phyloP scores from a whole-genome alignment of 2,329 filamentous ascomycete genomes.

The Fusarium sp. region DNA sequence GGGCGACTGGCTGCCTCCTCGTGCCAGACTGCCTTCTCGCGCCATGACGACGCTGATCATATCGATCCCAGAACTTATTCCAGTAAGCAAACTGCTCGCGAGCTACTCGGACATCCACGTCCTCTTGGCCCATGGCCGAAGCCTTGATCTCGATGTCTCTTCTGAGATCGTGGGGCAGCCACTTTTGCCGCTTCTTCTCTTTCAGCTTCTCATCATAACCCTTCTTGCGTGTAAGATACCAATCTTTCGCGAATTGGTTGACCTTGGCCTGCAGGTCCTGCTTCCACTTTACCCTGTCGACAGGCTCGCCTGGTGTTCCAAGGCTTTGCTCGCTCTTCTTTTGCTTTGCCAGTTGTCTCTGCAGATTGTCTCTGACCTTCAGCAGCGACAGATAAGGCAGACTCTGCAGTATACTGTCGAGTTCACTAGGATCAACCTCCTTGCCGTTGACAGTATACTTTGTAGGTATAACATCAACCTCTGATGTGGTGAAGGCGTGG shows the following conservation, averaged over 20 bases:
- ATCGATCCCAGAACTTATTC: conserved; percentile 43
- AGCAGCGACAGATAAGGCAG: conserved; percentile 49
- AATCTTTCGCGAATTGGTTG: conserved; percentile 31
- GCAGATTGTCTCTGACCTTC: conserved; percentile 38
- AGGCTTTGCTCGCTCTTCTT: conserved; percentile 32
- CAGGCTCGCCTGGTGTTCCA: conserved; percentile 5
- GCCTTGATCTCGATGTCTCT: conserved; percentile 9
- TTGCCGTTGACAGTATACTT: conserved; percentile 41
- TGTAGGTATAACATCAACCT: conserved; percentile 45
- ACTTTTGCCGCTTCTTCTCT: background rate
- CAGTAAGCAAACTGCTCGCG: conserved; percentile 39
- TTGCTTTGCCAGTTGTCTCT: conserved; percentile 35
- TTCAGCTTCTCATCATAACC: background rate
- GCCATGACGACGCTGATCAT: conserved; percentile 38
- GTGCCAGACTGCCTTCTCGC: background rate
- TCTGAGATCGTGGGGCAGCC: background rate
- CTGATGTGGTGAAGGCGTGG: conserved; percentile 53
- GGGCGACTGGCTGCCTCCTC: background rate
- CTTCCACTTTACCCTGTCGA: conserved; percentile 34
- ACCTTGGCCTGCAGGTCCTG: conserved; percentile 36
- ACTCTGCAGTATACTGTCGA: conserved; percentile 45
- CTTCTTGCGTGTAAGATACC: conserved; percentile 37
- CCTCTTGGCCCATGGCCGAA: conserved; percentile 1
- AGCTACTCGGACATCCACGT: conserved; percentile 29
- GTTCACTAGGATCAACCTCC: conserved; percentile 45